These are phyloP conservation scores for Tympanopsis confertula DNA, from an alignment of 2,329 filamentous ascomycete species.

Conservation along the genomic window DNA sequence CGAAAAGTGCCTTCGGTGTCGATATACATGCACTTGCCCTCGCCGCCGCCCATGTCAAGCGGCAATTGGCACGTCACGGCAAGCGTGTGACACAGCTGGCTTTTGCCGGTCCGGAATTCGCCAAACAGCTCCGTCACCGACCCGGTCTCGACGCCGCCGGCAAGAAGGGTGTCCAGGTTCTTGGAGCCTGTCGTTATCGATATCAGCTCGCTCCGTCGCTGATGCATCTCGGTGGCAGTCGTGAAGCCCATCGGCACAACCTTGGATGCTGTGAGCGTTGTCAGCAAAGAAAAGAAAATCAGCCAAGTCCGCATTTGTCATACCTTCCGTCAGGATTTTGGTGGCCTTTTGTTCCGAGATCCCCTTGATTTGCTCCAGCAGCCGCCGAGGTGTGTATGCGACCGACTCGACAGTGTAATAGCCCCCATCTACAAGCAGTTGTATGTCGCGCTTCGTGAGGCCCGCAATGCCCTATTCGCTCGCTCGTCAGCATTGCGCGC, in stretches of 20 bases:
- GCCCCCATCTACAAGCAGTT: constrained; percentile 80
- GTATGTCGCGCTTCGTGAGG: constrained; percentile 88
- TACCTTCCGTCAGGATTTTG: constrained; percentile 83
- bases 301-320: constrained; percentile 11
- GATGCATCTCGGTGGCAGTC: constrained; percentile 97
- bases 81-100: constrained; percentile 96
- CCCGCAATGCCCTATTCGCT: constrained; percentile 66
- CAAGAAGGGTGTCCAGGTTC: constrained; percentile 86
- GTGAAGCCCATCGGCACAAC: constrained; percentile 98
- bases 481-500: too few relatives aligned
- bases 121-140: constrained; percentile 97
- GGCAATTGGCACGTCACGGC: constrained; percentile 95
- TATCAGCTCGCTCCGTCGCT: constrained; percentile 88
- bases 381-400: constrained; percentile 69
- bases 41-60: constrained; percentile 97
- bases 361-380: constrained; percentile 89
- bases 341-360: constrained; percentile 94
- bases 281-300: constrained; percentile 1
- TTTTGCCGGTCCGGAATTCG: constrained; percentile 95
- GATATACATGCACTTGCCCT: constrained; percentile 97
- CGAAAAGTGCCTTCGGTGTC: constrained; percentile 97
- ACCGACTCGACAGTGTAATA: constrained; percentile 93
- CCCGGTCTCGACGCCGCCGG: constrained; percentile 89
- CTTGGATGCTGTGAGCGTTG: constrained; percentile 59
- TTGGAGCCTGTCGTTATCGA: constrained; percentile 97